These are phyloP conservation scores for Suillus variegatus DNA, from an alignment of 768 basidiomycete genomes.

Conservation along the genomic window DNA sequence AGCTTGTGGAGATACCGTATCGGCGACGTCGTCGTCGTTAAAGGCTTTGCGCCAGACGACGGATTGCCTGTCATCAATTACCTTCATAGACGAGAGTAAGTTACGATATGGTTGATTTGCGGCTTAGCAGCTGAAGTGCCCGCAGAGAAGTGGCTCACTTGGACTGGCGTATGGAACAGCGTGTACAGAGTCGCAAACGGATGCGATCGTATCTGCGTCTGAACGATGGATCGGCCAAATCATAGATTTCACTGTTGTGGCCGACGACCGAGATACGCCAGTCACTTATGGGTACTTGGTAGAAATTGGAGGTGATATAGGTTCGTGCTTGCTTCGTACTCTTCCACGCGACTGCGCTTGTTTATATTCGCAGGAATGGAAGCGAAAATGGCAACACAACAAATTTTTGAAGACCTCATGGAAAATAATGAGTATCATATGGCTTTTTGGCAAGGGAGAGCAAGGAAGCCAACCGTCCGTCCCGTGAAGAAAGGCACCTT, in stretches of 20 bases:
- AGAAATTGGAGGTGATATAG: conserved; percentile 3
- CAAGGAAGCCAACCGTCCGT: background rate
- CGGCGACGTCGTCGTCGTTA: conserved; percentile 11
- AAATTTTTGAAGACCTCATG: background rate
- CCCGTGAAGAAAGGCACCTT: conserved; percentile 10
- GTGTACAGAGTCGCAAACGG: conserved; percentile 2
- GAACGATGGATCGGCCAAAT: conserved; percentile 2
- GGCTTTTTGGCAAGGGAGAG: background rate
- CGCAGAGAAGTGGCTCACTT: conserved; percentile 10
- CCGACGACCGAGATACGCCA: background rate
- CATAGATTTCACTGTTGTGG: conserved; percentile 9
- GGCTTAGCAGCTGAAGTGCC: background rate
- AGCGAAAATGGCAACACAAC: background rate
- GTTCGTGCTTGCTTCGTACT: background rate
- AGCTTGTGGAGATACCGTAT: conserved; percentile 13
- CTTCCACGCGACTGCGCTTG: background rate
- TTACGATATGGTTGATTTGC: background rate
- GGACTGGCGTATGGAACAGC: background rate
- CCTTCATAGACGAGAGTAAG: conserved; percentile 6
- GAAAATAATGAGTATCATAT: background rate
- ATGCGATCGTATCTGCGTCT: conserved; percentile 1
- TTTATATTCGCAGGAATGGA: background rate
- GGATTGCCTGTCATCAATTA: conserved; percentile 11
- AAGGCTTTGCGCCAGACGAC: conserved; percentile 12
- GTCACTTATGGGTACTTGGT: background rate